Conservation (phyloP, 495 filamentous ascomycete species). For the Extremus antarcticus region DNA sequence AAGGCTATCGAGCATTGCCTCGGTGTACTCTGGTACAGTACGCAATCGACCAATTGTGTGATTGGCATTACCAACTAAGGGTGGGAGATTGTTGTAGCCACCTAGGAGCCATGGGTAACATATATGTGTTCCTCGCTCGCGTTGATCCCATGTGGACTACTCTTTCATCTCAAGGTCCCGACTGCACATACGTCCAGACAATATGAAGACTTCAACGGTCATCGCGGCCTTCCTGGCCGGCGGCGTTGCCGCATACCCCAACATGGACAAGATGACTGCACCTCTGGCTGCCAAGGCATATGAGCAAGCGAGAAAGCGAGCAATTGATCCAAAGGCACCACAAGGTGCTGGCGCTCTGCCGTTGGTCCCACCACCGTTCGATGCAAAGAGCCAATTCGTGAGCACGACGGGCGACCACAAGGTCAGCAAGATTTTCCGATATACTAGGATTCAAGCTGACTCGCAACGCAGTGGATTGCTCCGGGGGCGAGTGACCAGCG, state of each 20-base stretch:
- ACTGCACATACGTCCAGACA: background rate
- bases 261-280: conserved; percentile 5
- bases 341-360: conserved; percentile 18
- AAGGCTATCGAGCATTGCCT: background rate
- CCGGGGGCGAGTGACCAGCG: conserved; percentile 24
- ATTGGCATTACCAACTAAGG: background rate
- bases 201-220: background rate
- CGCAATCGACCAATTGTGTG: background rate
- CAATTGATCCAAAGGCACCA: background rate
- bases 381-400: conserved; percentile 26
- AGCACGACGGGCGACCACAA: conserved; percentile 20
- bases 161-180: background rate
- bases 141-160: background rate
- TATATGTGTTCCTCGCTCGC: too few relatives aligned
- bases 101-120: too few relatives aligned
- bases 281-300: conserved; percentile 7
- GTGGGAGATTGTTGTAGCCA: background rate
- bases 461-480: background rate
- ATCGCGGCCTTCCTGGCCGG: conserved; percentile 4
- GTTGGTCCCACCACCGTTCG: conserved; percentile 24
- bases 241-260: conserved; percentile 18
- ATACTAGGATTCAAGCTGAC: background rate
- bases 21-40: background rate
- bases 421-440: conserved; percentile 4
- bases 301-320: conserved; percentile 2